These are phyloP conservation scores for Candida xiaguanensis DNA, from an alignment of 805 yeast genomes.

Conservation along the genomic window DNA sequence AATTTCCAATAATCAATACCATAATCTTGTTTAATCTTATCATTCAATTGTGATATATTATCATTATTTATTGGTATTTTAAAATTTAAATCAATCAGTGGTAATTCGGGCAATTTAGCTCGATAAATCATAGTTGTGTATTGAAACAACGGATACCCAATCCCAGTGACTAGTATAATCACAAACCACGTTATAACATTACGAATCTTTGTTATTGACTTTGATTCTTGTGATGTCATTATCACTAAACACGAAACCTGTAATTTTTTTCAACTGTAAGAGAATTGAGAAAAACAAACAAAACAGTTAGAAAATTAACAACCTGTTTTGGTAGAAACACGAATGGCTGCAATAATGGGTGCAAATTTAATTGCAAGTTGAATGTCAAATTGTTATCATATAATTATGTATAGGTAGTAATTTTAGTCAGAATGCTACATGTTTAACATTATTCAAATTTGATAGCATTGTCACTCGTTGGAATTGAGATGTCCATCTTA, in stretches of 20 bases:
- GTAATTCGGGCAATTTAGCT: constrained; percentile 50
- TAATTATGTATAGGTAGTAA: too few species aligned
- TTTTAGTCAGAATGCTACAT: too few species aligned
- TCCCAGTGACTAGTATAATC: constrained; percentile 12
- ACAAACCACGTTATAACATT: constrained; percentile 12
- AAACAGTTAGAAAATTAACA: too few species aligned
- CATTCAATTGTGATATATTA: neutral
- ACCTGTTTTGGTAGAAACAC: too few species aligned
- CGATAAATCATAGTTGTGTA: constrained; percentile 60
- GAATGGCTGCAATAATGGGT: too few species aligned
- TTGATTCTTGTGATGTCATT: constrained; percentile 3
- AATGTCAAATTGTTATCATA: too few species aligned
- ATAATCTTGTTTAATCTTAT: neutral
- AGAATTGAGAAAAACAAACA: too few species aligned
- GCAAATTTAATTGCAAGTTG: too few species aligned
- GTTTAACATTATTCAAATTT: too few species aligned
- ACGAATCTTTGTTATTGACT: constrained; percentile 8
- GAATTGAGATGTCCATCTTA: too few species aligned
- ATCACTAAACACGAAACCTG: neutral
- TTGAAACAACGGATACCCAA: constrained; percentile 61
- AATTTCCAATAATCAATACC: constrained; percentile 2
- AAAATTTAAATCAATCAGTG: neutral
- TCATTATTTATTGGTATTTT: constrained; percentile 1
- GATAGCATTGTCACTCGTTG: too few species aligned
- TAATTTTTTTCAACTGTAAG: too few species aligned